A percentile compares a stretch with the other conserved stretches of the same genome.
phyloP scores from a whole-genome alignment of 305 asterid genomes.

The Fraxinus dipetala region DNA sequence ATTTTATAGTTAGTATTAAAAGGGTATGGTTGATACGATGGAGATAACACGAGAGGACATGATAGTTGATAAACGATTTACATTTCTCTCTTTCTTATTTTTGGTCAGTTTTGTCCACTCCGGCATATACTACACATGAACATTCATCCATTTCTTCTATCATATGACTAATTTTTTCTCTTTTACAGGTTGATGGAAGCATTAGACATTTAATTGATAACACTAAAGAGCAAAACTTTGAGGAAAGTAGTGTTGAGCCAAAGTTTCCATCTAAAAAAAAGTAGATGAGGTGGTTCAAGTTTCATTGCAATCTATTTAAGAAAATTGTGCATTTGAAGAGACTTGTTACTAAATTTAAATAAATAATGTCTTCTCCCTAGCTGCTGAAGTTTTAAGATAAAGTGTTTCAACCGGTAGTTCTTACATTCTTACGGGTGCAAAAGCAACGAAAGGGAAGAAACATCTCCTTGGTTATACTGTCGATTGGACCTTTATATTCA shows the following conservation, averaged over 20 bases:
- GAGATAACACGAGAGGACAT: neutral
- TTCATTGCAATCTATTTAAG: neutral
- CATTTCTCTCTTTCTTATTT: neutral
- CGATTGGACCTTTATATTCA: slow-evolving; percentile 21
- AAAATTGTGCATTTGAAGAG: neutral
- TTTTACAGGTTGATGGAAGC: neutral
- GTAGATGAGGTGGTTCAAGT: neutral
- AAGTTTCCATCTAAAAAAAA: neutral
- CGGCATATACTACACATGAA: neutral
- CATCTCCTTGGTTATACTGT: slow-evolving; percentile 25
- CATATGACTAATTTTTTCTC: neutral
- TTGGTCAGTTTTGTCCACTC: neutral
- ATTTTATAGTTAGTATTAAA: neutral
- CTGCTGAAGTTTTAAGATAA: neutral
- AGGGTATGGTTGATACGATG: neutral
- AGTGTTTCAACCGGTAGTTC: neutral
- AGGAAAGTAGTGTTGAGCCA: neutral
- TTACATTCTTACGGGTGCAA: slow-evolving; percentile 40
- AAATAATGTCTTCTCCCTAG: neutral
- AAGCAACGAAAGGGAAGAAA: slow-evolving; percentile 40
- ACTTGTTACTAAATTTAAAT: neutral
- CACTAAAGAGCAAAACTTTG: neutral
- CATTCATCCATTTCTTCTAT: neutral
- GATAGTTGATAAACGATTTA: neutral
- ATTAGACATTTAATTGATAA: neutral